Evolutionary conservation across 257 asterid genomes (phyloP).

Genomic region (Solanum raphanifolium): DNA sequence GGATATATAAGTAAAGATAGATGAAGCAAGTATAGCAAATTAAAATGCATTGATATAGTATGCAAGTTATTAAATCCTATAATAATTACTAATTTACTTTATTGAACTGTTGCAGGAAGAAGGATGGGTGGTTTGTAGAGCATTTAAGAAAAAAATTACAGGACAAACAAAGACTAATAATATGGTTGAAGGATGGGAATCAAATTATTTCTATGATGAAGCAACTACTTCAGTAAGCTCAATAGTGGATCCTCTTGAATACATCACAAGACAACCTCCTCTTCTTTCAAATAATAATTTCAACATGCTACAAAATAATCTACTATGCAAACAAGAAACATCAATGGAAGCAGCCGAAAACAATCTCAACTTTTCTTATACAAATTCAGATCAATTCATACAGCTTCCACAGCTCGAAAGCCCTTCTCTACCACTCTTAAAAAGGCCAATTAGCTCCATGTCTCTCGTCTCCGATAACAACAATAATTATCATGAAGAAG

Average conservation of each 20-base stretch:
- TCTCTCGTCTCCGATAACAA: background rate
- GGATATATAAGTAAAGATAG: background rate
- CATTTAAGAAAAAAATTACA: slow-evolving; percentile 48
- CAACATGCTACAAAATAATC: slow-evolving; percentile 6
- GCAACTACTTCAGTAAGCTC: slow-evolving; percentile 17
- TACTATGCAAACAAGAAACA: slow-evolving; percentile 41
- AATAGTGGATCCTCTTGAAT: slow-evolving; percentile 21
- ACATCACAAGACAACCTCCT: slow-evolving; percentile 14
- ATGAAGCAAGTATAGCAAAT: background rate
- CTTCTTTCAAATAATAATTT: slow-evolving; percentile 11
- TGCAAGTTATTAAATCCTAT: background rate
- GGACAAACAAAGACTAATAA: slow-evolving; percentile 29
- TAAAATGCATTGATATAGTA: background rate
- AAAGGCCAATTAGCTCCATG: slow-evolving; percentile 12
- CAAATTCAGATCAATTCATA: slow-evolving; percentile 15
- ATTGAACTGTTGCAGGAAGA: slow-evolving; percentile 38
- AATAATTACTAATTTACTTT: background rate
- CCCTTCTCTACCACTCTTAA: slow-evolving; percentile 27
- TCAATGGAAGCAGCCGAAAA: slow-evolving; percentile 16
- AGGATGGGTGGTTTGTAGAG: slow-evolving; percentile 74
- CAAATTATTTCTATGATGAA: slow-evolving; percentile 34
- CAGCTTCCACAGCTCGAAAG: slow-evolving; percentile 55
- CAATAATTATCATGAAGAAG: slow-evolving; percentile 8
- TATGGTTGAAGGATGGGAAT: slow-evolving; percentile 33
- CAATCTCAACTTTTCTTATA: slow-evolving; percentile 13